Evolutionary conservation across 2,329 filamentous ascomycete species (phyloP).

Genomic region (Clarireedia hainanense): DNA sequence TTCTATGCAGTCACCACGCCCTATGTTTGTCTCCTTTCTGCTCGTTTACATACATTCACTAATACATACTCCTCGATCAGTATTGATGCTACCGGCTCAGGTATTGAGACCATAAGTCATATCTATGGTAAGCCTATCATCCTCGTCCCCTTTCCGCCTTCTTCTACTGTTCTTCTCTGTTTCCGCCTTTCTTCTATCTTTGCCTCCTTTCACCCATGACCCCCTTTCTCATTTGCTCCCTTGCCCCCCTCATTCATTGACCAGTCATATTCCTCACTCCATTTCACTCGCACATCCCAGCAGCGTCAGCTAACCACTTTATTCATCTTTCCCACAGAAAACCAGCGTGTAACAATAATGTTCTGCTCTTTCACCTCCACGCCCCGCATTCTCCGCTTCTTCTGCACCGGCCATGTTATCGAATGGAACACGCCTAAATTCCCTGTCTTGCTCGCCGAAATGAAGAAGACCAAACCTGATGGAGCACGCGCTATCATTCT

Average conservation of each 20-base stretch:
- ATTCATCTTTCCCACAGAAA: slow-evolving; percentile 49
- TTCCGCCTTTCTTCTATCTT: too few relatives aligned
- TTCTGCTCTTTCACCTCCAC: slow-evolving; percentile 57
- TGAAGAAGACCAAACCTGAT: slow-evolving; percentile 37
- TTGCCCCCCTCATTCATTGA: too few relatives aligned
- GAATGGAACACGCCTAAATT: slow-evolving; percentile 51
- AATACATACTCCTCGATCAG: not conserved
- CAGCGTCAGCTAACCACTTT: not conserved
- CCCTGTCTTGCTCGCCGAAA: slow-evolving; percentile 33
- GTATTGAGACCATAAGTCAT: slow-evolving; percentile 7
- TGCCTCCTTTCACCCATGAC: too few relatives aligned
- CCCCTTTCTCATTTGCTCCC: not conserved
- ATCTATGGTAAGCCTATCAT: not conserved
- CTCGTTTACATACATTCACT: not conserved
- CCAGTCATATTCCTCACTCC: not conserved
- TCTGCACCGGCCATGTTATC: slow-evolving; percentile 50
- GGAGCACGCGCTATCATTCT: slow-evolving; percentile 53
- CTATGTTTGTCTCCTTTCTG: not conserved
- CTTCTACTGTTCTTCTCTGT: too few relatives aligned
- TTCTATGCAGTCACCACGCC: too few relatives aligned
- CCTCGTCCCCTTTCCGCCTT: too few relatives aligned
- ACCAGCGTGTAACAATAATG: slow-evolving; percentile 66
- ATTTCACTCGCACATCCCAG: not conserved
- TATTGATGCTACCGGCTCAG: slow-evolving; percentile 1
- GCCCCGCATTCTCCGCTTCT: slow-evolving; percentile 57